Base-by-base conservation (phyloP, 2,329 filamentous ascomycete species). In the Aureobasidium sp. region DNA sequence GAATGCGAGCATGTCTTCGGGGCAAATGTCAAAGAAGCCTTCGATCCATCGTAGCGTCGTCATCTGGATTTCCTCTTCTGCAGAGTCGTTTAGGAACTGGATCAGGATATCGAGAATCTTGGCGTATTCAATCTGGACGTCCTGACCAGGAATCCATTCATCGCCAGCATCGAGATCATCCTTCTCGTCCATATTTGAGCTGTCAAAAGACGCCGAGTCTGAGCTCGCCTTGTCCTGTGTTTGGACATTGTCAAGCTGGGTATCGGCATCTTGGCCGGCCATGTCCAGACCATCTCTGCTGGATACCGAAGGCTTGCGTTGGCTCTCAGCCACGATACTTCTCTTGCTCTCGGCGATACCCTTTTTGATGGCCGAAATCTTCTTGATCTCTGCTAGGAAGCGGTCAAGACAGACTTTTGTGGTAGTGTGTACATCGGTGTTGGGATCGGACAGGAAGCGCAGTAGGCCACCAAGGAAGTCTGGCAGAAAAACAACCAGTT, bases 91-190 rank as follows among this genome's bases (percentile, higher is more conserved):
- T 50, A 99, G 86, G 69, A 96, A 98, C 16, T 91, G 90, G 2
- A 97, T 94, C 48, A 99, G 81, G 63, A 98, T 99, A 71, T 97
- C 93, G 55, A 99, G 82, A 42, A 99, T 97, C 70, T 92, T 93
- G 67, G 93, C 90, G 78, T 97, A 93, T 78, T 98, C 95, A 68
- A 99, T 93, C 67, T 97, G 92, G 10, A 98, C 94, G 77, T 99
- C 96, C 79, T 99, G 96, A 1, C 97, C 96, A 0, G 97, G 97
- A 51, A 98, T 91, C 94, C 95, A 99, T 75, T 98, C 96, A 67
- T 95, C 95, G 72, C 97, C 95, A 51, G 88, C 90, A 68, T 89
- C 90, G 20, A 69, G 70, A 20, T 67, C 71, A n/a, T 71, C 69
- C 20, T 68, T 68, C 16, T 74, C 71, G 3, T 84, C 84, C n/a